Conservation (phyloP, 495 filamentous ascomycete genomes). For the Neurospora hispaniola region DNA sequence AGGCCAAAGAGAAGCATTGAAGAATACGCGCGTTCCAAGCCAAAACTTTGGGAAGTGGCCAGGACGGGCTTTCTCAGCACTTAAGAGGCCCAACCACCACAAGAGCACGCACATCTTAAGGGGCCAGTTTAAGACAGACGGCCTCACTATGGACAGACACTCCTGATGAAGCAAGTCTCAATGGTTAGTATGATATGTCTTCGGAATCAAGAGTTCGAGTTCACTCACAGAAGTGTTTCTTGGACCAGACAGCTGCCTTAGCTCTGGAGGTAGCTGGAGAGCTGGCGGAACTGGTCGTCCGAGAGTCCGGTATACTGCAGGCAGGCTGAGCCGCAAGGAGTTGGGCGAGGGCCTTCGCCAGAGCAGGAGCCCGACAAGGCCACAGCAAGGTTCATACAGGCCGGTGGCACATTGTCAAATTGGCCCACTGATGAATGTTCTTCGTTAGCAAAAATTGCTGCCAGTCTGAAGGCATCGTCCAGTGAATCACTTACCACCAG, state of each 20-base stretch:
- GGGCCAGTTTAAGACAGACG: background rate
- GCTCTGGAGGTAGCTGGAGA: conserved; percentile 3
- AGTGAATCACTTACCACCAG: conserved; percentile 1
- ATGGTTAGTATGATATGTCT: background rate
- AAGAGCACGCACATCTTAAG: background rate
- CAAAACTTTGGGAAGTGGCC: background rate
- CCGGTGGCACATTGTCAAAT: conserved; percentile 11
- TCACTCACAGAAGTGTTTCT: background rate
- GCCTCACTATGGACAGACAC: background rate
- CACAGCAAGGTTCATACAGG: conserved; percentile 13
- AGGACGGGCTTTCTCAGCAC: background rate
- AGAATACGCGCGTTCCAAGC: background rate
- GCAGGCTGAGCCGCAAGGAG: conserved; percentile 13
- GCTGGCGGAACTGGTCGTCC: conserved; percentile 2
- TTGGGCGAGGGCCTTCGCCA: conserved; percentile 5
- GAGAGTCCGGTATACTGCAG: conserved; percentile 10
- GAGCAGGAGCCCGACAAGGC: conserved; percentile 9
- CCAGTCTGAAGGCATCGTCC: background rate
- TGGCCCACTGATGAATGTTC: background rate
- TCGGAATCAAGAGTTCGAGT: background rate
- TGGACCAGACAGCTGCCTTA: background rate
- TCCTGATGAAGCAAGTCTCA: background rate
- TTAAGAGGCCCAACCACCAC: background rate
- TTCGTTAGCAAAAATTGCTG: background rate
- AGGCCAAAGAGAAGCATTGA: background rate